These are phyloP conservation scores for Flaveria trinervia DNA, from an alignment of 129 eudicot genomes.

Conservation along the genomic window DNA sequence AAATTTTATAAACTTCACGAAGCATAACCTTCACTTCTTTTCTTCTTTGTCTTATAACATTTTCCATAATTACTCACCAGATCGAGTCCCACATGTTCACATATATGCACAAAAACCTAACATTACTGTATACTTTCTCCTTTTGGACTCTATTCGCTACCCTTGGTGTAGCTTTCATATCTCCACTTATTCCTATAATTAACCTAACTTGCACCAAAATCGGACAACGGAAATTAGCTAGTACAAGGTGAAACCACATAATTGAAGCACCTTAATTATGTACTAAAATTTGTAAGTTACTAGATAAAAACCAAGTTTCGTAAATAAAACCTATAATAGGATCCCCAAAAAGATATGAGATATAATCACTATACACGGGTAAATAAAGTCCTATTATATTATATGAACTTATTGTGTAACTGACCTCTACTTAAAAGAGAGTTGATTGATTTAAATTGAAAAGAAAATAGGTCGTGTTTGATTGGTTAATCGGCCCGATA, in stretches of 20 bases:
- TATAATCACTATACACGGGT: no score
- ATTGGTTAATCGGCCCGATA: no score
- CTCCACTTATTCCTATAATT: background rate
- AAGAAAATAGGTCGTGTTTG: no score
- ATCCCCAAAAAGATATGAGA: no score
- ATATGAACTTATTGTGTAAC: no score
- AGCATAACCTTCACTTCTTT: background rate
- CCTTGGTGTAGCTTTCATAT: constrained; percentile 25
- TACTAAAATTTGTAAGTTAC: background rate
- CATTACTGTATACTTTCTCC: constrained; percentile 9
- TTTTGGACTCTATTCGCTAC: constrained; percentile 16
- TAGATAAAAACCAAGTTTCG: background rate
- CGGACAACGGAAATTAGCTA: background rate
- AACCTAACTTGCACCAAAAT: constrained; percentile 8
- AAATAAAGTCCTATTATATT: no score
- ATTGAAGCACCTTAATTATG: background rate
- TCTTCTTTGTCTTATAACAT: background rate
- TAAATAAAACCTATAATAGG: background rate
- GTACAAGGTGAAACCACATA: background rate
- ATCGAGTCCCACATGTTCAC: constrained; percentile 18
- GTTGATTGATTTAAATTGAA: no score
- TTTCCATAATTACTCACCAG: constrained; percentile 7
- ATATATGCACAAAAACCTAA: constrained; percentile 25
- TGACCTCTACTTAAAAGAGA: no score
- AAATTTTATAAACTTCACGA: background rate